These are phyloP conservation scores for Kazachstania psychrophila DNA, from an alignment of 805 yeast genomes.

Conservation along the genomic window DNA sequence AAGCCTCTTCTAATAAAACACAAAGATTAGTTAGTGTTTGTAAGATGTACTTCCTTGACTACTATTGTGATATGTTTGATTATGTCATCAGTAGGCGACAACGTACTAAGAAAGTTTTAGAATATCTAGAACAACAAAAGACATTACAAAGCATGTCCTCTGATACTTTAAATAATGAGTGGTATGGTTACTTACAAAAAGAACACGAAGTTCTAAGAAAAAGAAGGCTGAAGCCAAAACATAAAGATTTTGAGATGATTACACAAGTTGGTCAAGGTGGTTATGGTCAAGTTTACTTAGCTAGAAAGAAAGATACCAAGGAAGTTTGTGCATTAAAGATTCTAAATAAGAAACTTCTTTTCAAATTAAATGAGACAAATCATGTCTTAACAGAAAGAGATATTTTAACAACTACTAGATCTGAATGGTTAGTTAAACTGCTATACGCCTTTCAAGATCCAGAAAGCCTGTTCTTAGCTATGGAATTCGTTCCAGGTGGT, in stretches of 20 bases:
- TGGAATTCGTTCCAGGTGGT: constrained; percentile 99
- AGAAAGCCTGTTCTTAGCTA: constrained; percentile 83
- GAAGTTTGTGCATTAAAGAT: constrained; percentile 95
- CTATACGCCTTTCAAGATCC: constrained; percentile 92
- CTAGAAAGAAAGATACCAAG: constrained; percentile 85
- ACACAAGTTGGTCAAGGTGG: constrained; percentile 99
- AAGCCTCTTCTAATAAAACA: constrained; percentile 65
- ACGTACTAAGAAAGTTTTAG: constrained; percentile 62
- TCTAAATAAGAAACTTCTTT: constrained; percentile 73
- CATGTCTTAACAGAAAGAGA: constrained; percentile 96
- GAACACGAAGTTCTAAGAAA: constrained; percentile 81
- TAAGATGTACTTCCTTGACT: constrained; percentile 87
- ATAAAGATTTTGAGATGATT: constrained; percentile 90
- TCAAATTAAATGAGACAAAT: constrained; percentile 87
- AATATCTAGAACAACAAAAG: constrained; percentile 36
- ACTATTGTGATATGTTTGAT: constrained; percentile 92
- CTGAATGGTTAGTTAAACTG: constrained; percentile 91
- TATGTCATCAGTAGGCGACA: constrained; percentile 82
- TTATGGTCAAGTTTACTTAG: constrained; percentile 95
- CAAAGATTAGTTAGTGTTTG: constrained; percentile 83
- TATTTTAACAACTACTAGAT: constrained; percentile 87
- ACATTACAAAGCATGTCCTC: constrained; percentile 19
- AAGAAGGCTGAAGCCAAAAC: constrained; percentile 83
- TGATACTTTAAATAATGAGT: constrained; percentile 42
- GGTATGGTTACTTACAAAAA: constrained; percentile 73